Conservation (phyloP, 2,329 filamentous ascomycete genomes). For the Apiospora phragmitis region DNA sequence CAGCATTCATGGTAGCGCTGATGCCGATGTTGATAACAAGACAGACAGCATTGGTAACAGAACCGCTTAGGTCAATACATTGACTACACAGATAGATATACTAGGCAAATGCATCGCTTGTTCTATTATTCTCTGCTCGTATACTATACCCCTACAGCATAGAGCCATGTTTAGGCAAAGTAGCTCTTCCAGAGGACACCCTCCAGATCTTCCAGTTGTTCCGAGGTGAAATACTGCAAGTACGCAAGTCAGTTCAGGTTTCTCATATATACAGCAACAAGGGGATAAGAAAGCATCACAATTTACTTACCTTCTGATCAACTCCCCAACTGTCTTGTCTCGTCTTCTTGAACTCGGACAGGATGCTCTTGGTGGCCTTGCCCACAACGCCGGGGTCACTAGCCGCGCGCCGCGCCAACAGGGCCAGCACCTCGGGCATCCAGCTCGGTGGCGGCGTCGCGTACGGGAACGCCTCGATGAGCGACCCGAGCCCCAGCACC, state of each 20-base stretch:
- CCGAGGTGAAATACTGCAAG: conserved; percentile 74
- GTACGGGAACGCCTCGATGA: conserved; percentile 96
- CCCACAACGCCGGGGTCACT: conserved; percentile 90
- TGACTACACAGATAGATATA: too few relatives aligned
- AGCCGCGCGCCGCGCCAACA: conserved; percentile 80
- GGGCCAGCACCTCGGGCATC: conserved; percentile 91
- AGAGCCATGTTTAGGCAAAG: conserved; percentile 65
- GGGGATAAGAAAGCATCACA: too few relatives aligned
- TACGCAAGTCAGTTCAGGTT: conserved; percentile 27
- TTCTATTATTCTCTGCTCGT: neutral
- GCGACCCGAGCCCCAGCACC: conserved; percentile 83
- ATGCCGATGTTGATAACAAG: too few relatives aligned
- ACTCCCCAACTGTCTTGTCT: conserved; percentile 98
- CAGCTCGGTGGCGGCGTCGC: conserved; percentile 87
- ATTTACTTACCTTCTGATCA: conserved; percentile 81
- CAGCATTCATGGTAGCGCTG: too few relatives aligned
- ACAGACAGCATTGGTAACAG: neutral
- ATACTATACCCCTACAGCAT: neutral
- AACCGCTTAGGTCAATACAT: neutral
- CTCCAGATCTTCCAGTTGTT: conserved; percentile 92
- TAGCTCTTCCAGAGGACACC: conserved; percentile 99
- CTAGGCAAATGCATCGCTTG: neutral
- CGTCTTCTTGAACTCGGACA: conserved; percentile 99
- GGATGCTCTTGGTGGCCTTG: conserved; percentile 89
- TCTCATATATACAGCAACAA: neutral